A percentile compares a stretch with the other conserved stretches of the same genome.
These are phyloP conservation scores for Aureobasidium sp. DNA, from an alignment of 2,329 filamentous ascomycete species.

Conservation along the genomic window DNA sequence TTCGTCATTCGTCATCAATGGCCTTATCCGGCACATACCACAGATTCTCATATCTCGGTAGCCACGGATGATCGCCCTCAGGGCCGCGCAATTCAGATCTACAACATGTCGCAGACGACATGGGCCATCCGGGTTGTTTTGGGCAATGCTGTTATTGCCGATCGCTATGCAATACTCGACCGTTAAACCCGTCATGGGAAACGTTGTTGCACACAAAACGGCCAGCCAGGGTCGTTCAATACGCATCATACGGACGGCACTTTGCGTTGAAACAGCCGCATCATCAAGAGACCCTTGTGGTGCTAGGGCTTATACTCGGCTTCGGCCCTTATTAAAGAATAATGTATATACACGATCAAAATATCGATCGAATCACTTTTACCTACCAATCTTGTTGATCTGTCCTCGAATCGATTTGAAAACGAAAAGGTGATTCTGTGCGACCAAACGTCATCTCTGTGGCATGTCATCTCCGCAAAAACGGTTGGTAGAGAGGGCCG, in stretches of 20 bases:
- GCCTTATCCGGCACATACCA: neutral
- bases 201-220: neutral
- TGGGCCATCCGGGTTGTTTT: neutral
- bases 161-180: constrained; percentile 5
- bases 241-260: neutral
- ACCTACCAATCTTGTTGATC: neutral
- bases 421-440: neutral
- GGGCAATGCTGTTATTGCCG: neutral
- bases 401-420: neutral
- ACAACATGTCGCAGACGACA: neutral
- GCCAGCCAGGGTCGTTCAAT: neutral
- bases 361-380: neutral
- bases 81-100: neutral
- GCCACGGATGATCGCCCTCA: constrained; percentile 1
- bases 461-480: constrained; percentile 6
- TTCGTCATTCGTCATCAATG: neutral
- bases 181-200: neutral
- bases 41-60: neutral
- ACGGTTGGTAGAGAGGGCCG: neutral
- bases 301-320: neutral
- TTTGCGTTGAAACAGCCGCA: neutral
- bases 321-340: neutral
- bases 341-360: neutral
- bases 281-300: neutral
- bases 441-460: neutral